phyloP scores from a whole-genome alignment of 345 rosid species.

The Eucalyptus lansdowneana region DNA sequence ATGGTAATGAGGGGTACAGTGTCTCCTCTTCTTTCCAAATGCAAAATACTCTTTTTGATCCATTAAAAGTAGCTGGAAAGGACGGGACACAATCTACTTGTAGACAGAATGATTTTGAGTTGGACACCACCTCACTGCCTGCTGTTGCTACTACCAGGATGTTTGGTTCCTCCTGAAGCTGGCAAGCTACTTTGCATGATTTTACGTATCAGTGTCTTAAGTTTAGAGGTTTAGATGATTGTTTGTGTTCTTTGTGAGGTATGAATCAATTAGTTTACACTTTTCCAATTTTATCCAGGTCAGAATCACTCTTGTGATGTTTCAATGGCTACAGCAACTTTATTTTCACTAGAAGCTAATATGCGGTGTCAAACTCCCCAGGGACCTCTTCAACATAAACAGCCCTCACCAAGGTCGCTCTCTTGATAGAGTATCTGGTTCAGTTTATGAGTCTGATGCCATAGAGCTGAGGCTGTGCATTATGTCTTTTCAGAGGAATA shows the following conservation, averaged over 20 bases:
- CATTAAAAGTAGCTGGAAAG: conserved; percentile 1
- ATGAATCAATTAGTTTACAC: neutral
- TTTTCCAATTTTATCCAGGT: neutral
- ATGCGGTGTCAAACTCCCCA: conserved; percentile 11
- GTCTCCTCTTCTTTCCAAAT: conserved; percentile 1
- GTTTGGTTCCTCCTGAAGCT: neutral
- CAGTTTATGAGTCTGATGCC: neutral
- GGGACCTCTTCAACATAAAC: neutral
- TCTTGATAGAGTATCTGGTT: neutral
- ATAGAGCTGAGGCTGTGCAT: neutral
- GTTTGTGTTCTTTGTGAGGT: neutral
- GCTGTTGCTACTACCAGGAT: neutral
- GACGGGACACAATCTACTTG: neutral
- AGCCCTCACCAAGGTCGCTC: conserved; percentile 10
- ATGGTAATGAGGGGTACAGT: conserved; percentile 1
- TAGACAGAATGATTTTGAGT: conserved; percentile 5
- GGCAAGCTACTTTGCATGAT: conserved; percentile 1
- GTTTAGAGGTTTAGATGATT: neutral
- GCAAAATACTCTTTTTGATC: conserved; percentile 7
- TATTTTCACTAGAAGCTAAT: neutral
- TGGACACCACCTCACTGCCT: neutral
- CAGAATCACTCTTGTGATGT: conserved; percentile 3
- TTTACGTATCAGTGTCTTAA: neutral
- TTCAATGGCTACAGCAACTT: conserved; percentile 6
- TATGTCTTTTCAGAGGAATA: neutral